A percentile compares a stretch with the other conserved stretches of the same genome.
Conservation (phyloP, 176 grass and related monocot species). For the Triticum monococcum region DNA sequence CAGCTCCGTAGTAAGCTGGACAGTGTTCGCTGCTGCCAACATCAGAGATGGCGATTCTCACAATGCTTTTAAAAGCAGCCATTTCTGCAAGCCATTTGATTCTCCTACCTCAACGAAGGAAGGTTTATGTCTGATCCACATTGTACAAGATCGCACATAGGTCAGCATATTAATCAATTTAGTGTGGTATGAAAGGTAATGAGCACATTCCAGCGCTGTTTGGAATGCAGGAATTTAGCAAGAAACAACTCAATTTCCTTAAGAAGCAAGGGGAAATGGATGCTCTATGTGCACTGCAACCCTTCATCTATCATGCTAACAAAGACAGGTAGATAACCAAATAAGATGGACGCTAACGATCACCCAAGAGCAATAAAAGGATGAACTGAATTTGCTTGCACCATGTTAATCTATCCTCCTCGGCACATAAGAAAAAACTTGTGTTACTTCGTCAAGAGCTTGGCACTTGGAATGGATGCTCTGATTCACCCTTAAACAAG, state of each 20-base stretch:
- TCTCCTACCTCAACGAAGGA: neutral
- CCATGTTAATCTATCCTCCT: neutral
- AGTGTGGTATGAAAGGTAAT: neutral
- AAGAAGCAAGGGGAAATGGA: neutral
- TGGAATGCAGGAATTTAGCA: neutral
- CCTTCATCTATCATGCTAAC: neutral
- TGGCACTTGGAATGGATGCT: neutral
- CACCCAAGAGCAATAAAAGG: neutral
- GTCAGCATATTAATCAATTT: neutral
- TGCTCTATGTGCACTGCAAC: neutral
- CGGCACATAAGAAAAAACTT: neutral
- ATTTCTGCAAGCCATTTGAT: neutral
- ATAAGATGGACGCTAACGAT: neutral
- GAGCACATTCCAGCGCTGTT: neutral
- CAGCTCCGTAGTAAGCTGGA: neutral
- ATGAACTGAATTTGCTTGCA: neutral
- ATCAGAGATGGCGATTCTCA: neutral
- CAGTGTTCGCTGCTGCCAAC: neutral
- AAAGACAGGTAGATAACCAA: conserved; percentile 6
- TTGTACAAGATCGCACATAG: neutral
- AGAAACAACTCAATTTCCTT: neutral
- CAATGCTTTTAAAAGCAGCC: neutral
- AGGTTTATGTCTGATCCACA: neutral
- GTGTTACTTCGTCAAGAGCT: neutral
- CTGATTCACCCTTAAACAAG: neutral